Base-by-base conservation (phyloP, 805 yeast species). In the Lachancea dasiensis region DNA sequence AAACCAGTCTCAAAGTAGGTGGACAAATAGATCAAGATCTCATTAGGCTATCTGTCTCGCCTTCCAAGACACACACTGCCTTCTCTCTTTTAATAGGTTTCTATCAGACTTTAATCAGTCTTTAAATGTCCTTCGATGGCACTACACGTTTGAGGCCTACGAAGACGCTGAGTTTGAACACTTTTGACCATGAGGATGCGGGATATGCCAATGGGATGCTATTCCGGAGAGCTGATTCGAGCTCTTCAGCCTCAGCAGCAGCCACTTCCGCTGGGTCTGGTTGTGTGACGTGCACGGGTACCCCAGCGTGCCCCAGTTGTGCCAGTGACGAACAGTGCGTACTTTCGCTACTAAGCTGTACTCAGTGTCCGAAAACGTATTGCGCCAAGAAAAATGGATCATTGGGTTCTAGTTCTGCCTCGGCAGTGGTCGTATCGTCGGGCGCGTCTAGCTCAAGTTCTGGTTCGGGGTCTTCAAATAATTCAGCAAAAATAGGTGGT, bases 281-380 rank as follows among this genome's bases (percentile, higher is more conserved):
- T 0, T 70, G 75, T 54, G 69, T 70, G 3, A 36, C 48, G 0
- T 72, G 77, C 39, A 48, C 68, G 0, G 43, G 16, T 14, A 43
- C 58, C 1, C 73, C 70, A 7, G 36, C 59, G 3, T 79, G 85
- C 58, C 86, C 85, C 3, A 43, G 44, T 6, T 82, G 89, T 57
- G 60, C 59, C 1, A 51, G 49, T 10, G 70, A 69, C 44, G 74
- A 79, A 52, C 64, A 64, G 47, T 82, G 90, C 56, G 67, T 63
- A 2, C 56, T 71, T 49, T 68, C 82, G 0, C 60, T 73, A 1
- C 77, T 71, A 45, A 68, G 85, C 1, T 81, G 89, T 53, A 37
- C 57, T 2, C 39, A 63, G 33, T 82, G 90, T 54, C 75, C 89
- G 0, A 54, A 56, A 5, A 69, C 75, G 0, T 68, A 68, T 44